These are phyloP conservation scores for Phlyctochytrium planicorne DNA, from an alignment of 192 early-diverging fungal species.

Conservation along the genomic window DNA sequence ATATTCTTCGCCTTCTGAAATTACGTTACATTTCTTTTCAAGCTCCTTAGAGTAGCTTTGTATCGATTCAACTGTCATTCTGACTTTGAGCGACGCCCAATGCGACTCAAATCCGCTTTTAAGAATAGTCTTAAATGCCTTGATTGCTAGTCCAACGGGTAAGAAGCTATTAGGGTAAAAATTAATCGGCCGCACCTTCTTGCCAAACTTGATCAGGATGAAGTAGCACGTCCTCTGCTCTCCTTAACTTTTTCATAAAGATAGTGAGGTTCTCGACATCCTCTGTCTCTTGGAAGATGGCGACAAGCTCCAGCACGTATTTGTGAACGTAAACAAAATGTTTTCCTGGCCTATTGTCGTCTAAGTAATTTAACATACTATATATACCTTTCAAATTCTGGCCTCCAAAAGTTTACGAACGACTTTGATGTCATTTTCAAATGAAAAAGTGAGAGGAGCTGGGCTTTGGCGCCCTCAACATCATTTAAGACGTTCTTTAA, in stretches of 20 bases:
- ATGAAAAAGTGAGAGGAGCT: constrained; percentile 60
- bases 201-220: constrained; percentile 56
- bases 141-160: no score
- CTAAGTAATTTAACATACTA: constrained; percentile 11
- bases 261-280: constrained; percentile 59
- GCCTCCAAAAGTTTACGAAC: constrained; percentile 72
- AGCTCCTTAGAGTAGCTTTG: no score
- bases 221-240: constrained; percentile 48
- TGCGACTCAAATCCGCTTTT: no score
- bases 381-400: constrained; percentile 69
- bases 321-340: constrained; percentile 74
- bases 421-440: constrained; percentile 55
- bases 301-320: constrained; percentile 63
- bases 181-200: no score
- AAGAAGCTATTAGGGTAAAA: no score
- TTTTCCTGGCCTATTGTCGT: constrained; percentile 70
- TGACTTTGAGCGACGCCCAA: no score
- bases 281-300: constrained; percentile 52
- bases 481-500: constrained; percentile 55
- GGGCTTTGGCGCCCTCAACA: constrained; percentile 55
- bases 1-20: no score
- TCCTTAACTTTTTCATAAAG: constrained; percentile 56
- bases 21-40: no score
- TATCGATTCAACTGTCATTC: no score
- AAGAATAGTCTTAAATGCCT: no score